Percentiles rank a stretch among this genome's conserved stretches.
These are phyloP conservation scores for Tetrahymena malaccensis DNA, from an alignment of 73 alveolate genomes.

Conservation along the genomic window DNA sequence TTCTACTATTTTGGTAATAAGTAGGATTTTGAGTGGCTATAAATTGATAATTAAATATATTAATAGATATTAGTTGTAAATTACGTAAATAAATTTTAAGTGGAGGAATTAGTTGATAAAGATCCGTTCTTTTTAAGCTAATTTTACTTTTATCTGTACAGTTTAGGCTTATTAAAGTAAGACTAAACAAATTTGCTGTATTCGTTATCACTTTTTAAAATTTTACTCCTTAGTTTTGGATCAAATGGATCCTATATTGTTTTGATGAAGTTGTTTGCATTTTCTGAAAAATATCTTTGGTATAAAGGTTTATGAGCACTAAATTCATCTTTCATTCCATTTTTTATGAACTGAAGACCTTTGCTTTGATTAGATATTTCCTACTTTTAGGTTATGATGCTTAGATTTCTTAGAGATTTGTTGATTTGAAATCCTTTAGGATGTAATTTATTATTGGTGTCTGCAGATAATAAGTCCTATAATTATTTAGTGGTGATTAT, in stretches of 20 bases:
- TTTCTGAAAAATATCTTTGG: not conserved
- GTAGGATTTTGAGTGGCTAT: not conserved
- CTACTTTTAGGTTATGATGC: not conserved
- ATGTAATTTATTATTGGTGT: not conserved
- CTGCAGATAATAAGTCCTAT: not conserved
- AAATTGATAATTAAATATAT: not conserved
- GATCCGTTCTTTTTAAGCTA: not conserved
- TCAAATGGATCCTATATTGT: not conserved
- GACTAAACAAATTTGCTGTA: not conserved
- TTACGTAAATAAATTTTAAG: not conserved
- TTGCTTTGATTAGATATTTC: not conserved
- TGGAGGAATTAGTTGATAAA: not conserved
- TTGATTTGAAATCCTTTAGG: not conserved
- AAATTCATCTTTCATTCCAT: not conserved
- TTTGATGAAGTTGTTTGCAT: not conserved
- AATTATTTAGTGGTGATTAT: not conserved
- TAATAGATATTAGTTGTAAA: not conserved
- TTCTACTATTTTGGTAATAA: no score
- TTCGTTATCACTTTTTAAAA: not conserved
- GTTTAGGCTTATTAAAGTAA: not conserved
- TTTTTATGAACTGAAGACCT: not conserved
- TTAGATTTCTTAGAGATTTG: not conserved
- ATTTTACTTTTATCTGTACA: not conserved
- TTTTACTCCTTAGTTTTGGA: not conserved
- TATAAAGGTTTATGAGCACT: not conserved